Conservation (phyloP, 192 early-diverging fungal genomes). For the Mortierella antarctica region DNA sequence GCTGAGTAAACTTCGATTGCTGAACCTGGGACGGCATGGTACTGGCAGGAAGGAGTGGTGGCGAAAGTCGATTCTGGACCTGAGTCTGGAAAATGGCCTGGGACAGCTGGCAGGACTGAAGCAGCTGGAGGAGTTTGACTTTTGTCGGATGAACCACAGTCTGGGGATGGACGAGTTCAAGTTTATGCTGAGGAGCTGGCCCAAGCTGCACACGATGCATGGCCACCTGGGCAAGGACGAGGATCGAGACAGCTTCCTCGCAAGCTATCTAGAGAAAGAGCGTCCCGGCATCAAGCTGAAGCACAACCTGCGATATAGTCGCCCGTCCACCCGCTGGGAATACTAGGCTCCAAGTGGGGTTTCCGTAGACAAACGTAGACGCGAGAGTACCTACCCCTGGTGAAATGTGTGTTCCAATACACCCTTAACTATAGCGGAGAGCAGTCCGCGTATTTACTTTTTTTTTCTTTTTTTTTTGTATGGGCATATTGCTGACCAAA, state of each 20-base stretch:
- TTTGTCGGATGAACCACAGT: slow-evolving; percentile 28
- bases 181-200: slow-evolving; percentile 46
- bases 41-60: background rate
- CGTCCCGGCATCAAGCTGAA: slow-evolving; percentile 18
- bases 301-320: slow-evolving; percentile 1
- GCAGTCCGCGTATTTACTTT: slow-evolving; percentile 7
- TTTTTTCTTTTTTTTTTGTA: slow-evolving; percentile 14
- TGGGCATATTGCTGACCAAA: background rate
- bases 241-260: slow-evolving; percentile 20
- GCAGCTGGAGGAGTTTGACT: slow-evolving; percentile 40
- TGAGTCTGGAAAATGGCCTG: slow-evolving; percentile 28
- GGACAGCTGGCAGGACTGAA: slow-evolving; percentile 4
- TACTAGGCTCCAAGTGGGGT: too few species aligned
- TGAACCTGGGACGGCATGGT: slow-evolving; percentile 24
- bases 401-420: too few species aligned
- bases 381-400: too few species aligned
- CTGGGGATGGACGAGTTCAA: slow-evolving; percentile 39
- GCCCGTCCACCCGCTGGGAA: too few species aligned
- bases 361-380: too few species aligned
- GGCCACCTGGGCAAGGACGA: slow-evolving; percentile 9
- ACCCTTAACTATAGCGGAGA: background rate
- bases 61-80: slow-evolving; percentile 19
- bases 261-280: slow-evolving; percentile 26
- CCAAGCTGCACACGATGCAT: slow-evolving; percentile 15
- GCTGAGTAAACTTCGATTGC: slow-evolving; percentile 14